phyloP scores from a whole-genome alignment of 2,329 filamentous ascomycete genomes.

The Amauroascus niger region DNA sequence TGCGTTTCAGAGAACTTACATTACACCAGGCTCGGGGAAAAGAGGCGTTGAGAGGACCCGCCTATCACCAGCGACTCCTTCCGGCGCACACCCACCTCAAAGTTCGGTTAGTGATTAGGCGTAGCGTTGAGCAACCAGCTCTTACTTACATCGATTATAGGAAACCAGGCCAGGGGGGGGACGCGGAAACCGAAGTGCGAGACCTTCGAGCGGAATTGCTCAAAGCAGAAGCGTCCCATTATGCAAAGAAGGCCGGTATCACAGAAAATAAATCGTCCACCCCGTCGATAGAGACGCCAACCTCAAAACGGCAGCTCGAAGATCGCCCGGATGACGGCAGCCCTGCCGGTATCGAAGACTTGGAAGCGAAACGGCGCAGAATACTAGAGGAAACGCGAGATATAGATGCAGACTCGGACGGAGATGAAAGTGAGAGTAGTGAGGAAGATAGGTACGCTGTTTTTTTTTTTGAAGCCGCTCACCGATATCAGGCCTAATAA shows the following conservation, averaged over 20 bases:
- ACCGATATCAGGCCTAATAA: slow-evolving; percentile 22
- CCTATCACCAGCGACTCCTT: slow-evolving; percentile 91
- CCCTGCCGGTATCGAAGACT: slow-evolving; percentile 51
- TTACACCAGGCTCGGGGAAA: slow-evolving; percentile 70
- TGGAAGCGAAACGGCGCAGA: slow-evolving; percentile 71
- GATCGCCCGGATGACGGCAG: slow-evolving; percentile 33
- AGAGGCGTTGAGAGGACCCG: slow-evolving; percentile 83
- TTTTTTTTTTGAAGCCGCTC: neutral
- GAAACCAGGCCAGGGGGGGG: slow-evolving; percentile 81
- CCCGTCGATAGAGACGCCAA: slow-evolving; percentile 28
- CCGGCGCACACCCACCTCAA: slow-evolving; percentile 92
- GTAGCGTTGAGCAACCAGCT: neutral
- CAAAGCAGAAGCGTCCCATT: slow-evolving; percentile 77
- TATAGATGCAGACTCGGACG: slow-evolving; percentile 71
- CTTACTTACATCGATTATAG: slow-evolving; percentile 31
- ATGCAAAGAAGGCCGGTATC: slow-evolving; percentile 57
- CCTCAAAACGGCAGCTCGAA: slow-evolving; percentile 57
- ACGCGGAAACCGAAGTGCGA: slow-evolving; percentile 57
- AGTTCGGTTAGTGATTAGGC: slow-evolving; percentile 49
- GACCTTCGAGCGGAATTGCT: slow-evolving; percentile 86
- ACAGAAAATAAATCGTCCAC: slow-evolving; percentile 24
- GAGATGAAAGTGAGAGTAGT: slow-evolving; percentile 49
- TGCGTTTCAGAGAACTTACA: slow-evolving; percentile 20
- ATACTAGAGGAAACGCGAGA: slow-evolving; percentile 82
- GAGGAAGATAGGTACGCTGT: slow-evolving; percentile 48